Base-by-base conservation (phyloP, 805 yeast genomes). In the Yamadazyma sp. region DNA sequence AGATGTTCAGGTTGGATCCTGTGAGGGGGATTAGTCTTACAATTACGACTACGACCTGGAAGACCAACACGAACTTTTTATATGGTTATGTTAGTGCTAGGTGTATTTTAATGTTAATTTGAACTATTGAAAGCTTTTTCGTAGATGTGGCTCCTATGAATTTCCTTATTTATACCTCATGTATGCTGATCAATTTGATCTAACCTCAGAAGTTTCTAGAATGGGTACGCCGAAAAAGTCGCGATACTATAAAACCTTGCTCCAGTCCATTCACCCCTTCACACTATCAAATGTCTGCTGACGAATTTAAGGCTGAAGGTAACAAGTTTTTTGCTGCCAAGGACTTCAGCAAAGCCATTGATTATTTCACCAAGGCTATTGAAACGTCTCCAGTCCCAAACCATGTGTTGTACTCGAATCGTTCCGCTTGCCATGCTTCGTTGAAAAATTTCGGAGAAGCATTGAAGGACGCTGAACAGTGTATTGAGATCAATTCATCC, bases 351-450 rank as follows among this genome's bases (percentile, higher is more conserved):
- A 73, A 78, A 49, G 98, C 99, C 28, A 78, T 84, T 41, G 95
- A 84, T 23, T 63, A 70, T 37, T 93, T 93, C 67, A 67, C 91
- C 13, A 75, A 85, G 60, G 99, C 97, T 22, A 93, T 91, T 54
- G 95, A 80, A 30, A 87, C 77, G 10, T 80, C 96, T 0, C 71
- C 81, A 30, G 47, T 73, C 5, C 95, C 97, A 46, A 93, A 91
- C 62, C 97, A 91, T 59, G 97, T 93, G 12, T 72, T 93, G 38
- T 90, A 71, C 60, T 89, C 97, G 35, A 93, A 93, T 70, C 81
- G 99, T 62, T 90, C 98, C 8, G 99, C 95, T 10, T 77, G 88
- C 40, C 82, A 82, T 54, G 84, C 97, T 4, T 86, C 96, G 5
- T 64, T 80, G 66, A 79, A 80, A 54, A 67, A 89, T 52, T 93